Evolutionary conservation across 306 rosid species (phyloP), one percentile per base, ranked within the genome.

Genomic region (Spatholobus suberectus): DNA sequence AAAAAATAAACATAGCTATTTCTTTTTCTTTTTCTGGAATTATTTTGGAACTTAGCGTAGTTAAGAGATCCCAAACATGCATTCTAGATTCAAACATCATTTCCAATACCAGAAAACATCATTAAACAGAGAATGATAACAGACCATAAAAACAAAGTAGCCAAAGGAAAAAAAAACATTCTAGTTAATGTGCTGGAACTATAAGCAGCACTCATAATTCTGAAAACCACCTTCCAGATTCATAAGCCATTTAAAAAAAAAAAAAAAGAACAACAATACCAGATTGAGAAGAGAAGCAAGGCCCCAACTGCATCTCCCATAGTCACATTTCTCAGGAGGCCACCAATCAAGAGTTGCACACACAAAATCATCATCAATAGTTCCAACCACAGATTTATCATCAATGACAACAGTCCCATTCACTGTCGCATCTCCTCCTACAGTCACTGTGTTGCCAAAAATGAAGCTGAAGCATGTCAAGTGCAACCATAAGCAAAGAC

Each of bases 331-430:
- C 89, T 91, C 89, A 73, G 98, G 97, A 52, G 99, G 99, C 99
- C 99, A 96, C 99, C 99, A 96, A 82, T 96, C 99, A 67, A 96
- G 26, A 66, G 99, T 94, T 10, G 99, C 98, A 86, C 99, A 96
- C 0, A 94, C 86, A 75, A 94, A 96, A 89, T 94, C 99, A 24
- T 88, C 91, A 83, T 96, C 99, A 47, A 88, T 94, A 43, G 65
- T 85, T 68, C 92, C 99, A 81, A 94, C 84, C 38, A 87, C 81
- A 46, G 86, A 82, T 87, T 82, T 85, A 13, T 88, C 97, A 75
- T 90, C 81, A 21, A 96, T 82, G 12, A 32, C 40, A 47, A 93
- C 88, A 62, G 54, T 85, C 20, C 96, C 98, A 84, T 83, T 74
- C 12, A 78, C 78, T 72, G 24, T 24, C 55, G 68, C 78, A 8